Conservation (phyloP, 192 early-diverging fungal genomes). For the Podila clonocystis region DNA sequence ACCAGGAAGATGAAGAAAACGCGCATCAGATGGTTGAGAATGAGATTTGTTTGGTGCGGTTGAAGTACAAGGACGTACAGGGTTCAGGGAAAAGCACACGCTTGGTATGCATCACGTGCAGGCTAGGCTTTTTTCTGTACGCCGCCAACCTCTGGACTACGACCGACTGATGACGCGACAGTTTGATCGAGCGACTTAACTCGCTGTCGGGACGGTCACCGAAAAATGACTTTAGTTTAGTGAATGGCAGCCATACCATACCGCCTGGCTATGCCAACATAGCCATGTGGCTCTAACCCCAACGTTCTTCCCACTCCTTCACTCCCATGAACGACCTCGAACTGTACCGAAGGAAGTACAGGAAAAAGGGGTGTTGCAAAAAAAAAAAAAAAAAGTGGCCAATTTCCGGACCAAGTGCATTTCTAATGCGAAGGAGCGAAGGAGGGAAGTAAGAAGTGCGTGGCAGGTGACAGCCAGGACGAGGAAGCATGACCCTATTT, state of each 20-base stretch:
- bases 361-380: no score
- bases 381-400: background rate
- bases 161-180: no score
- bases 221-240: no score
- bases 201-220: no score
- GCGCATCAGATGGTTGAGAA: constrained; percentile 14
- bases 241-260: background rate
- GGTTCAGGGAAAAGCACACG: no score
- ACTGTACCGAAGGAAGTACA: no score
- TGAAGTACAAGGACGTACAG: background rate
- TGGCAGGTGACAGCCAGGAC: background rate
- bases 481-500: background rate
- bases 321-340: no score
- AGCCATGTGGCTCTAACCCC: no score
- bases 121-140: background rate
- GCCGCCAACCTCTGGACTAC: background rate
- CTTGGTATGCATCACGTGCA: no score
- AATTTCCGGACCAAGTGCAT: no score
- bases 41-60: background rate
- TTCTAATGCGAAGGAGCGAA: no score
- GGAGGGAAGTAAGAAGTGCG: background rate
- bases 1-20: constrained; percentile 38
- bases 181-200: background rate
- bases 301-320: no score
- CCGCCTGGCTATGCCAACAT: background rate